These are phyloP conservation scores for Aspergillus egyptiacus DNA, from an alignment of 495 filamentous ascomycete genomes.

Conservation along the genomic window DNA sequence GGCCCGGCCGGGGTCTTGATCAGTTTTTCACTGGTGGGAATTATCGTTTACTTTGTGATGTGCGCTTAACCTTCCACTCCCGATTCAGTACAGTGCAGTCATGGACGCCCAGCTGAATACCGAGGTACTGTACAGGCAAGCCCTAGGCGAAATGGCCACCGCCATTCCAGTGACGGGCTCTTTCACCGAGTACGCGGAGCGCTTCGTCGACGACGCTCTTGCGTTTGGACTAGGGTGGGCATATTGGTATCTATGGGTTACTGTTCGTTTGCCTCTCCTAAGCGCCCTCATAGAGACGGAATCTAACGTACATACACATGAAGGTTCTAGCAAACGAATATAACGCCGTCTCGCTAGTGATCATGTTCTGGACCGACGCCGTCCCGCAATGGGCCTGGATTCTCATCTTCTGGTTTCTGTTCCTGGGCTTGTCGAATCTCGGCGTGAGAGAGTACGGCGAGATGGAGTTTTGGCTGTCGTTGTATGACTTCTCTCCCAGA, in stretches of 20 bases:
- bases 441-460: constrained; percentile 48
- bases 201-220: constrained; percentile 50
- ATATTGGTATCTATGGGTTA: constrained; percentile 57
- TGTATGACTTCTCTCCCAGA: constrained; percentile 11
- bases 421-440: constrained; percentile 56
- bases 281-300: no score
- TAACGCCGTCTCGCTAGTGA: constrained; percentile 43
- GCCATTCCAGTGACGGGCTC: constrained; percentile 49
- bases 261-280: no score
- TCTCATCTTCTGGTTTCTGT: constrained; percentile 60
- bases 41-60: constrained; percentile 62
- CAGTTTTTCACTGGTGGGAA: constrained; percentile 54
- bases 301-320: no score
- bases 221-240: constrained; percentile 51
- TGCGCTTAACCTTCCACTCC: no score
- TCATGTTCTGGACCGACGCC: constrained; percentile 34
- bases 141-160: constrained; percentile 53
- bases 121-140: constrained; percentile 30
- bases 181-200: constrained; percentile 51
- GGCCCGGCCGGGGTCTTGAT: constrained; percentile 60
- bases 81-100: no score
- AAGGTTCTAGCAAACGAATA: constrained; percentile 48
- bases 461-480: constrained; percentile 58
- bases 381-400: constrained; percentile 60
- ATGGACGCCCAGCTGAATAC: no score